phyloP scores from a whole-genome alignment of 2,329 filamentous ascomycete genomes.

The Aspergillus terreus region DNA sequence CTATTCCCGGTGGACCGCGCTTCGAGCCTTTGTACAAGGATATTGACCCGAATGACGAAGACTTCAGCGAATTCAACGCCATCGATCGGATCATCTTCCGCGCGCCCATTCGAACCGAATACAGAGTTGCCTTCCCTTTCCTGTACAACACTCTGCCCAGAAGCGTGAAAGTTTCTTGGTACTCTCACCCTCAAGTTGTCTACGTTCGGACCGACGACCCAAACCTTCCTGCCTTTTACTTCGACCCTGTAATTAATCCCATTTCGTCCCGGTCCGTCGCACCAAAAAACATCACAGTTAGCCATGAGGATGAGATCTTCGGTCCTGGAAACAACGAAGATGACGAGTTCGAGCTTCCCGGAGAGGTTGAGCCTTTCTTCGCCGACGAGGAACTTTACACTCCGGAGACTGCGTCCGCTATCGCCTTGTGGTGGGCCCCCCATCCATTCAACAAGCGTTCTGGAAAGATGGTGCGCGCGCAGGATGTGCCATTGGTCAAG shows the following conservation, averaged over 20 bases:
- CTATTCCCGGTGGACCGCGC: slow-evolving; percentile 91
- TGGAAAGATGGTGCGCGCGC: slow-evolving; percentile 91
- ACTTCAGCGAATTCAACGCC: slow-evolving; percentile 99
- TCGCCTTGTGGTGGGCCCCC: slow-evolving; percentile 96
- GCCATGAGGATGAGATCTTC: slow-evolving; percentile 92
- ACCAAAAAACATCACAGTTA: slow-evolving; percentile 86
- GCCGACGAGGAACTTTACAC: slow-evolving; percentile 85
- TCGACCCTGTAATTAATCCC: slow-evolving; percentile 95
- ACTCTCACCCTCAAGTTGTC: slow-evolving; percentile 88
- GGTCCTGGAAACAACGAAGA: slow-evolving; percentile 76
- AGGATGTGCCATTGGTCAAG: slow-evolving; percentile 95
- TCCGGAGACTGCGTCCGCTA: slow-evolving; percentile 83
- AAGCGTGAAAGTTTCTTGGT: slow-evolving; percentile 90
- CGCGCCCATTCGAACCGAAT: slow-evolving; percentile 89
- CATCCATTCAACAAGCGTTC: slow-evolving; percentile 93
- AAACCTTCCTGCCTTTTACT: slow-evolving; percentile 91
- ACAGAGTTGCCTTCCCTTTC: slow-evolving; percentile 88
- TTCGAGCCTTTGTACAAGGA: slow-evolving; percentile 99
- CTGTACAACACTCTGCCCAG: slow-evolving; percentile 94
- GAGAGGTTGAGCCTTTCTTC: slow-evolving; percentile 79
- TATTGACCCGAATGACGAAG: slow-evolving; percentile 96
- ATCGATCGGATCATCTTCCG: slow-evolving; percentile 99
- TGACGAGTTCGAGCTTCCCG: slow-evolving; percentile 79
- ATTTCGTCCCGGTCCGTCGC: slow-evolving; percentile 93
- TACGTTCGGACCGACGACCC: slow-evolving; percentile 85